Evolutionary conservation across 805 yeast species (phyloP).

Genomic region (Candida loeiensis): DNA sequence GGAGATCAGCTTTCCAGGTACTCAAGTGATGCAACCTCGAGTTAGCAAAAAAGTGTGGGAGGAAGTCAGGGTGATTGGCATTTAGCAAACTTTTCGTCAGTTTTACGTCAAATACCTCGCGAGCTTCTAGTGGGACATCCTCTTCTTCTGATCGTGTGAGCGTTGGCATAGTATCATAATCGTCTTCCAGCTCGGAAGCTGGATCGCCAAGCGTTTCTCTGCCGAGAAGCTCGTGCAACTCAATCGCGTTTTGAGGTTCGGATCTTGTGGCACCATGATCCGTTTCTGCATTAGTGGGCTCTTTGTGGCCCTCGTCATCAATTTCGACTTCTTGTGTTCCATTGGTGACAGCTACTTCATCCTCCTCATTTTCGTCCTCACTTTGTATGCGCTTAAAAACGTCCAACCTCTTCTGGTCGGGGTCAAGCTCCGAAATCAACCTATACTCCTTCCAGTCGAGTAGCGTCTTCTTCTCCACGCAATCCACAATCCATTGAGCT

Average conservation of each 20-base stretch:
- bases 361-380: conserved; percentile 2
- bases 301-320: background rate
- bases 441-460: conserved; percentile 71
- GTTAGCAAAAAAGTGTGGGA: conserved; percentile 66
- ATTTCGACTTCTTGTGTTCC: background rate
- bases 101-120: conserved; percentile 4
- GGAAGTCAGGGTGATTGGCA: conserved; percentile 75
- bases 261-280: too few relatives aligned
- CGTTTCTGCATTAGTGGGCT: too few relatives aligned
- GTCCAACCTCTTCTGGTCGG: conserved; percentile 48
- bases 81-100: conserved; percentile 31
- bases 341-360: background rate
- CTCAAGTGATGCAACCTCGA: conserved; percentile 89
- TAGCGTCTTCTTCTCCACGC: conserved; percentile 45
- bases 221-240: too few relatives aligned
- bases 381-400: background rate
- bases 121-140: conserved; percentile 8
- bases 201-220: too few relatives aligned
- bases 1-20: conserved; percentile 75
- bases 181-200: too few relatives aligned
- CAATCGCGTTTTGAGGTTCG: too few relatives aligned
- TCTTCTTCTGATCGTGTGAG: conserved; percentile 14
- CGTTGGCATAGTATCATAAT: background rate
- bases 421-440: conserved; percentile 47
- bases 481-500: conserved; percentile 79